These are phyloP conservation scores for Helotiales sp. DNA, from an alignment of 2,329 filamentous ascomycete genomes.

Conservation along the genomic window DNA sequence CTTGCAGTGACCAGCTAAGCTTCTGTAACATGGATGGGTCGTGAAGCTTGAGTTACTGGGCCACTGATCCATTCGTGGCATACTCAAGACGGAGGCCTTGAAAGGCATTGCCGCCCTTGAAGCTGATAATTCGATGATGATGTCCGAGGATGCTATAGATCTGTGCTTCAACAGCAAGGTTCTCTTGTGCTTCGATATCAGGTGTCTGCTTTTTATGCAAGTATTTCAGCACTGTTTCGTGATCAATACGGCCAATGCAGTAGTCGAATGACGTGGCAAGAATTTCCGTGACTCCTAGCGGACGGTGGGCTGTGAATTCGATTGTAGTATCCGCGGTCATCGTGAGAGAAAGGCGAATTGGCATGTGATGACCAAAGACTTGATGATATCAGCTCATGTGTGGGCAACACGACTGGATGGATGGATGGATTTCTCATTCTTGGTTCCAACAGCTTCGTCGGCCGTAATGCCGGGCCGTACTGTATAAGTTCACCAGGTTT, in stretches of 20 bases:
- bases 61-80: conserved; percentile 3
- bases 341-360: no score
- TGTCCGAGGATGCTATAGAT: background rate
- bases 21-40: background rate
- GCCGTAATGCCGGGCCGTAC: no score
- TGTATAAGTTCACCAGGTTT: no score
- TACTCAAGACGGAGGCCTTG: conserved; percentile 5
- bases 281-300: no score
- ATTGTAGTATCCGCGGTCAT: no score
- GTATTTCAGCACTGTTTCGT: conserved; percentile 1
- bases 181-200: background rate
- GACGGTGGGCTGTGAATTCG: no score
- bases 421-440: no score
- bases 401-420: no score
- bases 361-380: no score
- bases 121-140: conserved; percentile 4
- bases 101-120: background rate
- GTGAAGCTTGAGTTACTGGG: conserved; percentile 1
- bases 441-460: no score
- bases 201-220: background rate
- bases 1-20: background rate
- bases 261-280: no score
- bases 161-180: background rate
- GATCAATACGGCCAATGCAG: background rate
- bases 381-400: no score